Evolutionary conservation across 1,139 yeast species (phyloP).

Genomic region (Yamadazyma conglobata): DNA sequence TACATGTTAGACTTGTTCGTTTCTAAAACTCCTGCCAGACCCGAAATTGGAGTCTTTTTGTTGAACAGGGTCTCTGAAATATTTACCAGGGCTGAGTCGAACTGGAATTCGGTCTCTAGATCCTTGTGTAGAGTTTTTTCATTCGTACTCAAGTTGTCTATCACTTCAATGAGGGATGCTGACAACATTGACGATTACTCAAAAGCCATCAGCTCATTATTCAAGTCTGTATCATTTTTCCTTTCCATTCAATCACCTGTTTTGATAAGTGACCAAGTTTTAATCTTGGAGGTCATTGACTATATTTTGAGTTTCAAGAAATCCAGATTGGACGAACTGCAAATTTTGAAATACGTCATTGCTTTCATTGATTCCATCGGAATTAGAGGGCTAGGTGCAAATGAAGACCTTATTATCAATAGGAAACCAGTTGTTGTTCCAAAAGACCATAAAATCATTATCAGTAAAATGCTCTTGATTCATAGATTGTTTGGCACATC

Average conservation of each 20-base stretch:
- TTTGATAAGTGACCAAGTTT: constrained; percentile 56
- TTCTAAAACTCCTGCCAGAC: constrained; percentile 29
- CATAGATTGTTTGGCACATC: constrained; percentile 54
- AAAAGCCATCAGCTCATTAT: constrained; percentile 29
- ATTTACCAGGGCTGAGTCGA: constrained; percentile 47
- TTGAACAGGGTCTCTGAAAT: constrained; percentile 44
- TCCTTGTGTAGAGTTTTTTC: constrained; percentile 60
- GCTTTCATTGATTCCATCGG: constrained; percentile 51
- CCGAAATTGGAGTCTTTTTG: constrained; percentile 51
- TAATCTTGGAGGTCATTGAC: constrained; percentile 57
- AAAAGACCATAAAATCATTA: constrained; percentile 53
- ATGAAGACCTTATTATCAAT: constrained; percentile 28
- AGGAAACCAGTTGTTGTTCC: constrained; percentile 29
- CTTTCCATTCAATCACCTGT: constrained; percentile 44
- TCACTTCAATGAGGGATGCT: constrained; percentile 22
- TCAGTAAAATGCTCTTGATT: constrained; percentile 56
- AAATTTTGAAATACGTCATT: constrained; percentile 37
- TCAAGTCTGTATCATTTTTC: constrained; percentile 43
- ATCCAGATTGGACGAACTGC: constrained; percentile 34
- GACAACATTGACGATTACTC: constrained; percentile 32
- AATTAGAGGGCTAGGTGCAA: constrained; percentile 48
- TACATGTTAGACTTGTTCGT: constrained; percentile 53
- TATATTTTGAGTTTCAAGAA: constrained; percentile 47
- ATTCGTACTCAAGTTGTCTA: constrained; percentile 43
- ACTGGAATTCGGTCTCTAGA: constrained; percentile 63